Percentiles rank a stretch among this genome's conserved stretches.
Conservation (phyloP, 2,329 filamentous ascomycete species). For the Colletotrichum theobromicola region DNA sequence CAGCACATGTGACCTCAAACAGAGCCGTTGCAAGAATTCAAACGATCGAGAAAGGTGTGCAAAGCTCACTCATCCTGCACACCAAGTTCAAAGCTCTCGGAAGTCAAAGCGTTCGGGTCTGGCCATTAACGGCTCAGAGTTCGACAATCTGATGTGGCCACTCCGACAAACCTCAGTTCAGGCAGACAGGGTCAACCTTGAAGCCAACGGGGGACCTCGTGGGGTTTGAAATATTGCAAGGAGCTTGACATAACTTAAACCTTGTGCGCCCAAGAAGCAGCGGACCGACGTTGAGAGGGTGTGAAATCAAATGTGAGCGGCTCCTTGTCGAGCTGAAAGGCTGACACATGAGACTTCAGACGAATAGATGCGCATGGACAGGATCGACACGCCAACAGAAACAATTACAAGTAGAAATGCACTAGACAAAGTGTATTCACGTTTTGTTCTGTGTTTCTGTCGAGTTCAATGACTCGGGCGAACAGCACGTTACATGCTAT, state of each 20-base stretch:
- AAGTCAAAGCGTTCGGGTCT: background rate
- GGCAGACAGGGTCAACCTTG: background rate
- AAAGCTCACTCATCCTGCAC: background rate
- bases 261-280: background rate
- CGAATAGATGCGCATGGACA: background rate
- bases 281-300: background rate
- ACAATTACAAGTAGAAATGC: background rate
- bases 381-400: background rate
- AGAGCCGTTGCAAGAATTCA: no score
- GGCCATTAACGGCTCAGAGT: background rate
- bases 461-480: background rate
- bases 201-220: background rate
- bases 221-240: background rate
- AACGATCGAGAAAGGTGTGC: no score
- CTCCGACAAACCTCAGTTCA: background rate
- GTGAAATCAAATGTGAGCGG: background rate
- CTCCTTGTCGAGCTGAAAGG: conserved; percentile 11
- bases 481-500: no score
- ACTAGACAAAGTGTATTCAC: background rate
- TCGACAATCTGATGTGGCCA: background rate
- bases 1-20: background rate
- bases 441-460: background rate
- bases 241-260: conserved; percentile 5
- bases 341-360: background rate
- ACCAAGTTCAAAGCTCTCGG: background rate